Conservation (phyloP, 176 grass and related monocot genomes). For the Zoysia japonica region DNA sequence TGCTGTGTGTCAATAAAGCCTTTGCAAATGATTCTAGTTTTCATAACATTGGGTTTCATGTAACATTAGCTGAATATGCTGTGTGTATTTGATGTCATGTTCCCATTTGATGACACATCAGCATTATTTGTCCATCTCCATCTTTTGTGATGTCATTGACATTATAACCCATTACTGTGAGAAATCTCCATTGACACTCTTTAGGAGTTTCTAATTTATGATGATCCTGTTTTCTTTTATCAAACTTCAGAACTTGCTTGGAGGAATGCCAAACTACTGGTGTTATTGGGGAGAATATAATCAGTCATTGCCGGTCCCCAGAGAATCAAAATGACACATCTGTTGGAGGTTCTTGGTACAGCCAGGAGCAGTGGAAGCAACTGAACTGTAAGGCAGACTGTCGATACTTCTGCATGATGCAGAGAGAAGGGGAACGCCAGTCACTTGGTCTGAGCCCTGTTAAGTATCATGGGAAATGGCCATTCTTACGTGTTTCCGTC, state of each 20-base stretch:
- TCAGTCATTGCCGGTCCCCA: conserved; percentile 52
- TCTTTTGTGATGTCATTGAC: not conserved
- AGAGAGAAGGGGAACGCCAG: conserved; percentile 68
- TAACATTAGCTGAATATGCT: not conserved
- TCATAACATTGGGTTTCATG: not conserved
- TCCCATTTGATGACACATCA: not conserved
- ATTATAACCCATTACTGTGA: not conserved
- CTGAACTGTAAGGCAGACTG: conserved; percentile 76
- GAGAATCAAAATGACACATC: conserved; percentile 47
- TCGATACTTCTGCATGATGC: conserved; percentile 84
- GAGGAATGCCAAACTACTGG: conserved; percentile 61
- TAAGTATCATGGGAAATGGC: conserved; percentile 97
- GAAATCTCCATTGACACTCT: not conserved
- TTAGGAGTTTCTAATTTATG: conserved; percentile 19
- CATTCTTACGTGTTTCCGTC: conserved; percentile 62
- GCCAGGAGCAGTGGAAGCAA: conserved; percentile 76
- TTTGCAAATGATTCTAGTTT: not conserved
- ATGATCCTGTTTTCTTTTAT: conserved; percentile 2
- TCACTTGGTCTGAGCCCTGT: conserved; percentile 62
- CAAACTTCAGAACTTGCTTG: conserved; percentile 66
- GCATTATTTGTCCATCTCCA: not conserved
- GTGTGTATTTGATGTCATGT: not conserved
- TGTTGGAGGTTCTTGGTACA: conserved; percentile 59
- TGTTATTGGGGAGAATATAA: conserved; percentile 41
- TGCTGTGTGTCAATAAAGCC: too few relatives aligned